A percentile compares a stretch with the other conserved stretches of the same genome.
Conservation (phyloP, 768 basidiomycete species). For the Cantharellus cinnabarinus region DNA sequence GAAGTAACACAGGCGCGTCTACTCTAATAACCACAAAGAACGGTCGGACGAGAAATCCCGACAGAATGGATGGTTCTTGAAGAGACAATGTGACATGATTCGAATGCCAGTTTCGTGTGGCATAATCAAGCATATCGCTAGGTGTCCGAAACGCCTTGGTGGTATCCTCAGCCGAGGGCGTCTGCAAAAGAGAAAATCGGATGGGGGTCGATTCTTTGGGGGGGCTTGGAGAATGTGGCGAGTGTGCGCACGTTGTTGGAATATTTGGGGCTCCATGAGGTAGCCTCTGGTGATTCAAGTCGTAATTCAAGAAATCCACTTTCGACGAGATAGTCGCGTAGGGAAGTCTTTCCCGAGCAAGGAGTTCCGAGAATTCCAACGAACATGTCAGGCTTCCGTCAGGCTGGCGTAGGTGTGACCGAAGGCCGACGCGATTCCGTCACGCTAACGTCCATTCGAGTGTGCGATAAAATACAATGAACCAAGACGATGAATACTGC, state of each 20-base stretch:
- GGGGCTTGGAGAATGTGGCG: no score
- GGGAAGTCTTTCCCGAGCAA: constrained; percentile 25
- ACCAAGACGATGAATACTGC: no score
- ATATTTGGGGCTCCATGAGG: not conserved
- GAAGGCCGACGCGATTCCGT: no score
- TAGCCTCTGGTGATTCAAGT: not conserved
- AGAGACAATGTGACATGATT: constrained; percentile 50
- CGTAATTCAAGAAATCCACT: constrained; percentile 9
- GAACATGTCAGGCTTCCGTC: constrained; percentile 27
- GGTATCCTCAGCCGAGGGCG: no score
- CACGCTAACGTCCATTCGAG: no score
- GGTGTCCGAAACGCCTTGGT: no score
- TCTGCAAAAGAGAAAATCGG: no score
- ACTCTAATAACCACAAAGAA: constrained; percentile 73
- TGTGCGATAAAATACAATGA: no score
- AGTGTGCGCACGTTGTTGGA: not conserved
- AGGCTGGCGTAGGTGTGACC: not conserved
- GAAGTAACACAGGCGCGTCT: constrained; percentile 58
- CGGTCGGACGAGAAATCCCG: constrained; percentile 61
- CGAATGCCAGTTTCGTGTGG: constrained; percentile 61
- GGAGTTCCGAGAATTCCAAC: constrained; percentile 43
- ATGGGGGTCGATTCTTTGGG: no score
- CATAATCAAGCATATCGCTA: constrained; percentile 40
- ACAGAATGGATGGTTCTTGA: constrained; percentile 40
- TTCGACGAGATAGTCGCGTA: constrained; percentile 10